phyloP scores from a whole-genome alignment of 306 rosid species.

The Geum urbanum region DNA sequence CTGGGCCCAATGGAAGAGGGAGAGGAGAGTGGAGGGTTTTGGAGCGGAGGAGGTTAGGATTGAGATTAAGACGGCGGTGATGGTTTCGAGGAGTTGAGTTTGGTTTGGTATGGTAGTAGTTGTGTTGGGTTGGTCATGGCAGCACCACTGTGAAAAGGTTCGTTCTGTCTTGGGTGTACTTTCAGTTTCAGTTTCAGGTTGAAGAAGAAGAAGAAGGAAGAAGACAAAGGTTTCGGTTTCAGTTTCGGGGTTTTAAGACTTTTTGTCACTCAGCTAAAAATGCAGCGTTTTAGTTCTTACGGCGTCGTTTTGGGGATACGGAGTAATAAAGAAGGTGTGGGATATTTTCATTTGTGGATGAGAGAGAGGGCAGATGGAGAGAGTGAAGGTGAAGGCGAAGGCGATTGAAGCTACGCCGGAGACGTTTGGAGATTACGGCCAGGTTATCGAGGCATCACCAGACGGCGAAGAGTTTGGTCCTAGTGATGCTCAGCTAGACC shows the following conservation, averaged over 20 bases:
- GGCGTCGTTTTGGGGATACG: slow-evolving; percentile 1
- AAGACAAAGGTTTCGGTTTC: background rate
- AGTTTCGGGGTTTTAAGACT: background rate
- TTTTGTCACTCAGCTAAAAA: background rate
- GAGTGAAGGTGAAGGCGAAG: slow-evolving; percentile 50
- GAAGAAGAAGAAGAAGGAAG: slow-evolving; percentile 3
- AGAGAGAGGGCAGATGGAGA: slow-evolving; percentile 14
- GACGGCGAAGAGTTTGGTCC: slow-evolving; percentile 60
- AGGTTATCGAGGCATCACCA: slow-evolving; percentile 53
- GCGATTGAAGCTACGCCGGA: slow-evolving; percentile 60
- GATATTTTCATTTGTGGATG: background rate
- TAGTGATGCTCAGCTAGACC: slow-evolving; percentile 78
- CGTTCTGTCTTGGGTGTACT: too few species aligned
- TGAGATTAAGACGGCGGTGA: slow-evolving; percentile 28
- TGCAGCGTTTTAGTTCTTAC: slow-evolving; percentile 7
- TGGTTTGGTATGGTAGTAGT: too few species aligned
- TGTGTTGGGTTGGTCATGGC: slow-evolving; percentile 6
- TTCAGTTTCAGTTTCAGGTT: background rate
- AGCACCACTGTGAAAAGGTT: background rate
- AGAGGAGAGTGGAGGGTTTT: slow-evolving; percentile 43
- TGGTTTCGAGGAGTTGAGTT: slow-evolving; percentile 29
- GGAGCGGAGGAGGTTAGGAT: slow-evolving; percentile 36
- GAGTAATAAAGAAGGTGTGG: too few species aligned
- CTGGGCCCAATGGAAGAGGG: slow-evolving; percentile 60
- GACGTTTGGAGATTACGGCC: slow-evolving; percentile 59